Percentiles rank a stretch among this genome's conserved stretches.
phyloP scores from a whole-genome alignment of 1,139 yeast genomes.

The Blastobotrys indianensis region DNA sequence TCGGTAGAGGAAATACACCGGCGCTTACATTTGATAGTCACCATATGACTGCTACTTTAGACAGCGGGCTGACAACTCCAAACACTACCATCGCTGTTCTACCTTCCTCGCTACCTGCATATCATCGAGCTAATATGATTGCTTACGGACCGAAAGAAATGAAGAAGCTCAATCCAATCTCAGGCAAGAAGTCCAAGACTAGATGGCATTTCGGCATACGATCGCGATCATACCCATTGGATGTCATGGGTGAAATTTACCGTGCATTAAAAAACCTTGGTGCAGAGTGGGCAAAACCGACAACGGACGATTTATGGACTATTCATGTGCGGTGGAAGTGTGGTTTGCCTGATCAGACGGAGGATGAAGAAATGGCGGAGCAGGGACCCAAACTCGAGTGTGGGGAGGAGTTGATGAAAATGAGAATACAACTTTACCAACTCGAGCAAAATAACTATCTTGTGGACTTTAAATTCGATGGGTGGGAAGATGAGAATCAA shows the following conservation, averaged over 20 bases:
- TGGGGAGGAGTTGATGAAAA: constrained; percentile 77
- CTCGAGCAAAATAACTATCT: constrained; percentile 91
- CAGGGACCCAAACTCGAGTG: constrained; percentile 3
- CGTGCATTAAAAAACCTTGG: constrained; percentile 89
- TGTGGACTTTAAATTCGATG: constrained; percentile 96
- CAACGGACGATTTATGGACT: constrained; percentile 95
- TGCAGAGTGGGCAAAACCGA: constrained; percentile 95
- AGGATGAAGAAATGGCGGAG: constrained; percentile 13
- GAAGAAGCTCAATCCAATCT: constrained; percentile 63
- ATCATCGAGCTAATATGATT: constrained; percentile 89
- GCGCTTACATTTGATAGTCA: constrained; percentile 32
- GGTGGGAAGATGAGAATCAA: constrained; percentile 60
- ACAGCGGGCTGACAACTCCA: constrained; percentile 34
- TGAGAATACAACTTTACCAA: constrained; percentile 95
- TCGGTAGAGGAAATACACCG: constrained; percentile 22
- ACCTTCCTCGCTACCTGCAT: constrained; percentile 90
- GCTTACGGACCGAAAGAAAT: constrained; percentile 40
- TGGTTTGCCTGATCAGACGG: constrained; percentile 41
- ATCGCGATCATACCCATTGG: constrained; percentile 92
- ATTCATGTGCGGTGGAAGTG: constrained; percentile 95
- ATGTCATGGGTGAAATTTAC: constrained; percentile 97
- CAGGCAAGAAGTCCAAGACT: constrained; percentile 81
- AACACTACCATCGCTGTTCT: constrained; percentile 73
- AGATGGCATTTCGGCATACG: constrained; percentile 99
- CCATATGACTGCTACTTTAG: constrained; percentile 23